These are phyloP conservation scores for Selaginella moellendorffii DNA, from an alignment of 75 land plant genomes.

Conservation along the genomic window DNA sequence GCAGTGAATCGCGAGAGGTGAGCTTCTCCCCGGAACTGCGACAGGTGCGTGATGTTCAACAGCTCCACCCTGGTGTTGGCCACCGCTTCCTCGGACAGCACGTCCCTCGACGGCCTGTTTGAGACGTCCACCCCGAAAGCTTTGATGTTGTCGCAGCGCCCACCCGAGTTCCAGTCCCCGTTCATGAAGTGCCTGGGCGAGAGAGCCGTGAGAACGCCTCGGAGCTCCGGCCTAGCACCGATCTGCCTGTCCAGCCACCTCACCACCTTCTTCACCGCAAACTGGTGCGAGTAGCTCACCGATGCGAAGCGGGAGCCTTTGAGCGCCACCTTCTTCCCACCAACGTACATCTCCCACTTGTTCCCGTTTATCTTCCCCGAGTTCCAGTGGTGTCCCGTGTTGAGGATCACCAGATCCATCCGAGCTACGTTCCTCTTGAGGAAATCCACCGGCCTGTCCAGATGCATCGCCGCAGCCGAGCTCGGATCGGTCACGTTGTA, in stretches of 20 bases:
- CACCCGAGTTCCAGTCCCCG: slow-evolving; percentile 2
- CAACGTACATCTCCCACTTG: slow-evolving; percentile 5
- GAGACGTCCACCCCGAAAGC: background rate
- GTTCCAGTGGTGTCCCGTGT: slow-evolving; percentile 11
- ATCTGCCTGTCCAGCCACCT: slow-evolving; percentile 1
- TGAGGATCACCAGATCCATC: background rate
- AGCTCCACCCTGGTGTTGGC: background rate
- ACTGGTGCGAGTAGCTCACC: background rate
- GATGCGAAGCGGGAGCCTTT: too few species aligned
- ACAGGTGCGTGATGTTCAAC: slow-evolving; percentile 5
- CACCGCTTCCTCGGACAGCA: background rate
- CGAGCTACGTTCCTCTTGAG: background rate
- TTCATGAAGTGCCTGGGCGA: slow-evolving; percentile 10
- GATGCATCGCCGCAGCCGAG: background rate
- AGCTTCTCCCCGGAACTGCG: slow-evolving; percentile 2
- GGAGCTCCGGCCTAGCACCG: background rate
- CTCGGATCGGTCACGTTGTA: background rate
- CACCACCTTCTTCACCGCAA: background rate
- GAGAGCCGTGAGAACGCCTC: background rate
- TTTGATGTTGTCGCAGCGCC: background rate
- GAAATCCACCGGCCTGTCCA: background rate
- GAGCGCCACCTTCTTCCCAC: background rate
- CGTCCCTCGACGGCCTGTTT: background rate
- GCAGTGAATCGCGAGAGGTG: background rate
- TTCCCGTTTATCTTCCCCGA: background rate